Evolutionary conservation across 139 green algal species (phyloP).

Genomic region (Coelastrella sp.): DNA sequence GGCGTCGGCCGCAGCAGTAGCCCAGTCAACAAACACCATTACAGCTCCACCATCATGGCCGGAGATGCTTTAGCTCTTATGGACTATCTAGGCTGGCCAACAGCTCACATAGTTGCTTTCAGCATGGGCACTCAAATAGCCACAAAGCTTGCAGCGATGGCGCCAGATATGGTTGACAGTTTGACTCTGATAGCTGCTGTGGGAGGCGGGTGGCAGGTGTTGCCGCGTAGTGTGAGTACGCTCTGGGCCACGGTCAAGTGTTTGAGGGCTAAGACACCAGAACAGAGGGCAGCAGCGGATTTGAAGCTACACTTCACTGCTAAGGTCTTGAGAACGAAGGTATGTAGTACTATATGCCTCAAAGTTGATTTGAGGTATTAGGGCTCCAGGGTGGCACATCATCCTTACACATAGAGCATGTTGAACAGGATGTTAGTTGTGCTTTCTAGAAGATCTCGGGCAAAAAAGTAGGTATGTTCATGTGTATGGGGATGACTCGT

Average conservation of each 20-base stretch:
- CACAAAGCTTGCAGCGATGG: background rate
- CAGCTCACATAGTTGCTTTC: background rate
- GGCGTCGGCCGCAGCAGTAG: background rate
- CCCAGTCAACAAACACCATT: background rate
- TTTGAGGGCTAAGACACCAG: background rate
- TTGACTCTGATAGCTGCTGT: background rate
- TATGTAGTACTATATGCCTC: background rate
- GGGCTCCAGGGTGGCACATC: no score
- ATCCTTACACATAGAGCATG: no score
- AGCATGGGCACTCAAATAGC: background rate
- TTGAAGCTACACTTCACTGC: slow-evolving; percentile 17
- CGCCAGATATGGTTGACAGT: background rate
- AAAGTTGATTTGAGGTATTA: no score
- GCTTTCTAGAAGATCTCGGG: no score
- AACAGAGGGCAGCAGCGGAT: slow-evolving; percentile 1
- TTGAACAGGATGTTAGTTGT: no score
- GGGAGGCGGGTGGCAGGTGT: background rate
- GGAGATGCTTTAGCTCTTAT: background rate
- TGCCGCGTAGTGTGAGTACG: background rate
- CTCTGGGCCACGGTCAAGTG: background rate
- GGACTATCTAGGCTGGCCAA: background rate
- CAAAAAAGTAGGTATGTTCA: no score
- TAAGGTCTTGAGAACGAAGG: background rate
- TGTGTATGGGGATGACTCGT: no score
- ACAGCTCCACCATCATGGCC: slow-evolving; percentile 1